Evolutionary conservation across 345 rosid genomes (phyloP), one percentile per base, ranked within the genome.

Genomic region (Corchorus olitorius): DNA sequence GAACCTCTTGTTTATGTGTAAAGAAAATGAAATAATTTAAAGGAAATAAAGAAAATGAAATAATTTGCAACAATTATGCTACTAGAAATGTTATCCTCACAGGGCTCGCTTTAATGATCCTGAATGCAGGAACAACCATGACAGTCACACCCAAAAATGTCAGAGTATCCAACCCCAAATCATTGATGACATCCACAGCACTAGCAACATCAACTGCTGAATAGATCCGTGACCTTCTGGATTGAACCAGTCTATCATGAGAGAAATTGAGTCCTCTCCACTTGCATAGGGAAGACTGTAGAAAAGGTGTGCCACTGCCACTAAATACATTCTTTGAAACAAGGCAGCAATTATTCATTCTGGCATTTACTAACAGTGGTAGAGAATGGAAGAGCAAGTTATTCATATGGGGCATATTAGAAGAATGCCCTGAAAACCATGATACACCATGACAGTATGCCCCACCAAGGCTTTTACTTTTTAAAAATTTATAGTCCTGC

Each of bases 111-210:
- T 76, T 93, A 79, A 91, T 83, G 27, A 88, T 60, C 91, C 87
- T 90, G 94, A 95, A 92, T 27, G 83, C 90, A 37, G 99, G 99
- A 80, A 95, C 94, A 80, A 95, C 90, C 76, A 91, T 76, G 60
- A 95, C 98, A 62, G 99, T 95, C 76, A 95, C 99, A 53, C 82
- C 91, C 83, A 93, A 89, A 84, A 93, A 95, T 12, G 98, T 95
- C 82, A 95, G 83, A 73, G 99, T 93, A 90, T 95, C 98, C 81
- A 89, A 81, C 65, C 99, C 99, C 79, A 95, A 87, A 88, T 95
- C 99, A 65, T 95, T 95, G 82, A 95, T 89, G 55, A 93, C 99
- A 72, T 95, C 99, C 82, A 90, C 80, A 37, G 97, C 99, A 82
- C 77, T 62, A 43, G 94, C 93, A 71, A 95, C 94, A 52, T 93